These are phyloP conservation scores for Neurospora pannonica DNA, from an alignment of 495 filamentous ascomycete genomes.

Conservation along the genomic window DNA sequence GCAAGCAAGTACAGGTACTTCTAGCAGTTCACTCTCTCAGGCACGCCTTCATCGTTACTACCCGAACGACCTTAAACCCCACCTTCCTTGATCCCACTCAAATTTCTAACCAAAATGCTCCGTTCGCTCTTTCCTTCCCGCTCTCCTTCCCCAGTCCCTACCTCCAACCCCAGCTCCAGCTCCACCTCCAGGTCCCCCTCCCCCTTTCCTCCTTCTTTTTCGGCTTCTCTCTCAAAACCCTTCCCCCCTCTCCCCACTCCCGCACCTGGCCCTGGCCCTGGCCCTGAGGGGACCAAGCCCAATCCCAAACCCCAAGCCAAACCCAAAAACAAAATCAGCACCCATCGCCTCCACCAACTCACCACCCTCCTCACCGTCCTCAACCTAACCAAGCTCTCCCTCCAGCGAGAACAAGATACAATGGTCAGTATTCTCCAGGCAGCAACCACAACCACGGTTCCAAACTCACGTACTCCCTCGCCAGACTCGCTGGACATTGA, in stretches of 20 bases:
- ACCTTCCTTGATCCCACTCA: neutral
- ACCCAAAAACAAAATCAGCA: neutral
- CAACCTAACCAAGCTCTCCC: neutral
- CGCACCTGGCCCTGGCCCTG: neutral
- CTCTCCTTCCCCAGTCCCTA: neutral
- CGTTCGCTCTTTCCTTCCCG: neutral
- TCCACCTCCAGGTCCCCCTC: neutral
- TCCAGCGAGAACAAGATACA: neutral
- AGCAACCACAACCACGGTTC: neutral
- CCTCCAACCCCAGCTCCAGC: neutral
- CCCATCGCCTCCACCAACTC: neutral
- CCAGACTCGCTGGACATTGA: neutral
- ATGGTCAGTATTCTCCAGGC: neutral
- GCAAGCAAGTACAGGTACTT: neutral
- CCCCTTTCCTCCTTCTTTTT: neutral
- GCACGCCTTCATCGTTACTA: neutral
- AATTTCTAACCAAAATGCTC: neutral
- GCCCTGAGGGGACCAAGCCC: neutral
- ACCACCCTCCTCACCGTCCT: neutral
- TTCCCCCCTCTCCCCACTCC: neutral
- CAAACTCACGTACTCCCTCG: neutral
- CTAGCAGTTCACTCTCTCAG: neutral
- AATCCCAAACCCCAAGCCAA: neutral
- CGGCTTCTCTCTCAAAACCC: neutral
- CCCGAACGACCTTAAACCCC: neutral